phyloP scores from a whole-genome alignment of 1,284 basidiomycete genomes.

The Leccinum angustisporum region DNA sequence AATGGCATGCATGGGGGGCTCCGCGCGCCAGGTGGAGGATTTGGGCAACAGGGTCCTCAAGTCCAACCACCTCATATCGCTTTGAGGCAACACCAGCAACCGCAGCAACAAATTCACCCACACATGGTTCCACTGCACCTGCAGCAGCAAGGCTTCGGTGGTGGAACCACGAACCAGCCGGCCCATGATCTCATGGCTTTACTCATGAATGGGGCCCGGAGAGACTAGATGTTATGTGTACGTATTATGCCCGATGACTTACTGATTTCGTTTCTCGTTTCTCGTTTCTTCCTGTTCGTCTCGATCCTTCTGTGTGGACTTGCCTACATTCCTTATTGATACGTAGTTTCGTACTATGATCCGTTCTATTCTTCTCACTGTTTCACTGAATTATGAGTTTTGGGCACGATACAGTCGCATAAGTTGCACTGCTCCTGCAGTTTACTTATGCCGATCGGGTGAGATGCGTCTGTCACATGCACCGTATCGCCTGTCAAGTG shows the following conservation, averaged over 20 bases:
- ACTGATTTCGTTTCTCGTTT: conserved; percentile 13
- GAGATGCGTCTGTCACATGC: conserved; percentile 15
- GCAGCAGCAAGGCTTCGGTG: conserved; percentile 53
- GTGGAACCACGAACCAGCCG: conserved; percentile 50
- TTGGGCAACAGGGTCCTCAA: conserved; percentile 52
- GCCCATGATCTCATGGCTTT: conserved; percentile 76
- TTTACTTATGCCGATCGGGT: conserved; percentile 5
- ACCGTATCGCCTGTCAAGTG: conserved; percentile 5
- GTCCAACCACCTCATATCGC: conserved; percentile 40
- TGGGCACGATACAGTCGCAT: conserved; percentile 7
- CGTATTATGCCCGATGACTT: conserved; percentile 15
- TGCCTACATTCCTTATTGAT: conserved; percentile 34
- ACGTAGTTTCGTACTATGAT: conserved; percentile 32
- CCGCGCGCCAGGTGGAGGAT: conserved; percentile 46
- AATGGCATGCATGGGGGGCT: conserved; percentile 40
- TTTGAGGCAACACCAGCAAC: conserved; percentile 44
- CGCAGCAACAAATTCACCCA: conserved; percentile 47
- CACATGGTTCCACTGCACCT: conserved; percentile 63
- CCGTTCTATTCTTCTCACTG: conserved; percentile 24
- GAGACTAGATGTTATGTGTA: conserved; percentile 42
- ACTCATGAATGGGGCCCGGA: conserved; percentile 66
- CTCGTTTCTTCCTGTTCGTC: conserved; percentile 2
- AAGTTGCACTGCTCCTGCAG: background rate
- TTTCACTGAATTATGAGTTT: conserved; percentile 34
- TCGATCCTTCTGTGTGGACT: conserved; percentile 22